Conservation (phyloP, 768 basidiomycete genomes). For the Mycena filopes region DNA sequence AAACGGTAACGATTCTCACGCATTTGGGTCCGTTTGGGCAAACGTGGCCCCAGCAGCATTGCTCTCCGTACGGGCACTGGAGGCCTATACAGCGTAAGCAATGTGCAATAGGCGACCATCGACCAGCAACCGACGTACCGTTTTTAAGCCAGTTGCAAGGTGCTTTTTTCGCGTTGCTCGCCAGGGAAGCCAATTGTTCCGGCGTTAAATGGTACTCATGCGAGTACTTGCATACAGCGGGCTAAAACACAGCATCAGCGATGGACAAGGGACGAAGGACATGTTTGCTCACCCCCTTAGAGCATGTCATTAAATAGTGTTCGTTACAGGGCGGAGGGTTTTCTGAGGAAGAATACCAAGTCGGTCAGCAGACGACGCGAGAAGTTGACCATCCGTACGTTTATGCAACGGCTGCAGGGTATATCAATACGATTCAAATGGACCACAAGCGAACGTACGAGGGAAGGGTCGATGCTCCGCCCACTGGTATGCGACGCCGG, state of each 20-base stretch:
- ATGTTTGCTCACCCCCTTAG: constrained; percentile 65
- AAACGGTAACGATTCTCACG: constrained; percentile 10
- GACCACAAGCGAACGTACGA: constrained; percentile 54
- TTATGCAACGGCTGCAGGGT: constrained; percentile 74
- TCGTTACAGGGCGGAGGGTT: constrained; percentile 89
- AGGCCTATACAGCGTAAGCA: constrained; percentile 56
- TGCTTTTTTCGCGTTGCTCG: constrained; percentile 84
- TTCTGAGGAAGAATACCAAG: constrained; percentile 53
- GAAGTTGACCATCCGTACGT: constrained; percentile 56
- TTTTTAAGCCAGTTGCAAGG: constrained; percentile 89
- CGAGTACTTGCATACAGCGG: constrained; percentile 81
- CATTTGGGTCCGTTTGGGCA: constrained; percentile 84
- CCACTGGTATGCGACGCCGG: constrained; percentile 54
- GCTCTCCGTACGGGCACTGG: constrained; percentile 78
- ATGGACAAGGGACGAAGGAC: not conserved
- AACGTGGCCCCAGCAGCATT: constrained; percentile 86
- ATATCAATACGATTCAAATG: not conserved
- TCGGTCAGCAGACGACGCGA: not conserved
- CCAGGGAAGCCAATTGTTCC: constrained; percentile 77
- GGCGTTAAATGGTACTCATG: constrained; percentile 80
- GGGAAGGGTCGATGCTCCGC: constrained; percentile 67
- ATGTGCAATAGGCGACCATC: too few relatives aligned
- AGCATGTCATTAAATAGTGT: constrained; percentile 84
- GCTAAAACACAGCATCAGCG: constrained; percentile 46
- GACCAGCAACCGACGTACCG: constrained; percentile 51